Percentiles rank a stretch among this genome's conserved stretches.
Evolutionary conservation across 345 rosid genomes (phyloP).

Genomic region (Populus euphratica): DNA sequence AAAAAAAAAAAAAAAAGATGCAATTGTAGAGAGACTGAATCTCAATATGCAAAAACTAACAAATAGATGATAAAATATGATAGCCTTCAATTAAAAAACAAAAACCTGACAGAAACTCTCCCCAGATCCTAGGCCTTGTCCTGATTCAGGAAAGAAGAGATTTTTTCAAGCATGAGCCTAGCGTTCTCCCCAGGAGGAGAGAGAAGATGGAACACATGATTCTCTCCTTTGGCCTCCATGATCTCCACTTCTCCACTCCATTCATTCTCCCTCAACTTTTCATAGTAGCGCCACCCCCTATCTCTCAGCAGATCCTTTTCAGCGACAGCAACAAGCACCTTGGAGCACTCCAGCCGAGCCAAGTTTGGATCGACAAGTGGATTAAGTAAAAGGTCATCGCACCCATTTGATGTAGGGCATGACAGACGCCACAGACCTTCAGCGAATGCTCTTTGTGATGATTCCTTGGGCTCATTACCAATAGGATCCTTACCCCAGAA

Average conservation of each 20-base stretch:
- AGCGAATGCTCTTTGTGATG: background rate
- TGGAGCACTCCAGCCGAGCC: conserved; percentile 22
- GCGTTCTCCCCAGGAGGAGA: background rate
- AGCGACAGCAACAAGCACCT: conserved; percentile 30
- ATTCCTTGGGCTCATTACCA: background rate
- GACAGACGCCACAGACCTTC: background rate
- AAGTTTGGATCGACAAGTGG: conserved; percentile 32
- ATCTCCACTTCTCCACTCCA: conserved; percentile 35
- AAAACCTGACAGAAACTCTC: too few relatives aligned
- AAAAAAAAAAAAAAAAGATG: too few relatives aligned
- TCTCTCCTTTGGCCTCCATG: conserved; percentile 32
- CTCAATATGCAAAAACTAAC: too few relatives aligned
- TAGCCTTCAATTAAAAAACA: too few relatives aligned
- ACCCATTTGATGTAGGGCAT: conserved; percentile 24
- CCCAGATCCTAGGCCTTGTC: background rate
- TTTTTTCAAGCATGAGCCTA: background rate
- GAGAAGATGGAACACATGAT: conserved; percentile 30
- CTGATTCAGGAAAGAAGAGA: conserved; percentile 1
- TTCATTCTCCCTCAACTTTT: conserved; percentile 10
- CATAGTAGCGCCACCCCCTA: conserved; percentile 12
- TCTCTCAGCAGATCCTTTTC: conserved; percentile 21
- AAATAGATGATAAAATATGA: too few relatives aligned
- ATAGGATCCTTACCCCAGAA: conserved; percentile 39
- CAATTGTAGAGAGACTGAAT: too few relatives aligned
- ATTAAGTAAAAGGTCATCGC: conserved; percentile 24